Conservation (phyloP, 169 alveolate species). For the Cryptosporidium andersoni region DNA sequence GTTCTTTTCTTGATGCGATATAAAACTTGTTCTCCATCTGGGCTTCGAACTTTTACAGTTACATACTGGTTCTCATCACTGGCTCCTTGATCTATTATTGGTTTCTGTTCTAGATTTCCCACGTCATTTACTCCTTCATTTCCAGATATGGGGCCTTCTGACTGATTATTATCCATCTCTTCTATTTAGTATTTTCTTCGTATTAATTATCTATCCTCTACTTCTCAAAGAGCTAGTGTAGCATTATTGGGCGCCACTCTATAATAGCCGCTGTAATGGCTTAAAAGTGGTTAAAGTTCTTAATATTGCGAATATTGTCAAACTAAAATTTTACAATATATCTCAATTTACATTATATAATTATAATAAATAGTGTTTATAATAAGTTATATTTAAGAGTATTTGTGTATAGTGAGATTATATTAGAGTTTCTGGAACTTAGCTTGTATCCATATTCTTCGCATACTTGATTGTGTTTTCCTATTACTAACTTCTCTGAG, state of each 20-base stretch:
- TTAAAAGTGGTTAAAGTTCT: too few species aligned
- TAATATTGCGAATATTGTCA: too few species aligned
- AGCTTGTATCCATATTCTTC: slow-evolving; percentile 87
- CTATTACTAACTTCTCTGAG: slow-evolving; percentile 79
- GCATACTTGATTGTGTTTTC: slow-evolving; percentile 81
- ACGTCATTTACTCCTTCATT: not conserved
- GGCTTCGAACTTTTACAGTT: slow-evolving; percentile 70
- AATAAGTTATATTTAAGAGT: not conserved
- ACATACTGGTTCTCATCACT: slow-evolving; percentile 68
- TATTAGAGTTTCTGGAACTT: slow-evolving; percentile 72
- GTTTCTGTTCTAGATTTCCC: slow-evolving; percentile 39
- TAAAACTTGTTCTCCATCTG: slow-evolving; percentile 96
- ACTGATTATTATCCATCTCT: slow-evolving; percentile 15
- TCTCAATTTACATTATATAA: too few species aligned
- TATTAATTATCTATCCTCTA: not conserved
- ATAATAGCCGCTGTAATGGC: not conserved
- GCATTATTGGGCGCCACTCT: not conserved
- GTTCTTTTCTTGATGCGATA: slow-evolving; percentile 94
- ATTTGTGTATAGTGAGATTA: not conserved
- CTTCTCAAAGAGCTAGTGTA: not conserved
- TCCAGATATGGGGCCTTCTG: slow-evolving; percentile 7
- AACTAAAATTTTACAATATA: too few species aligned
- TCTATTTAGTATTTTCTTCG: not conserved
- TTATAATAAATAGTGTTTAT: too few species aligned
- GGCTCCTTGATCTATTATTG: slow-evolving; percentile 67